Base-by-base conservation (phyloP, 2,329 filamentous ascomycete genomes). In the Pseudodiploospora longispora region DNA sequence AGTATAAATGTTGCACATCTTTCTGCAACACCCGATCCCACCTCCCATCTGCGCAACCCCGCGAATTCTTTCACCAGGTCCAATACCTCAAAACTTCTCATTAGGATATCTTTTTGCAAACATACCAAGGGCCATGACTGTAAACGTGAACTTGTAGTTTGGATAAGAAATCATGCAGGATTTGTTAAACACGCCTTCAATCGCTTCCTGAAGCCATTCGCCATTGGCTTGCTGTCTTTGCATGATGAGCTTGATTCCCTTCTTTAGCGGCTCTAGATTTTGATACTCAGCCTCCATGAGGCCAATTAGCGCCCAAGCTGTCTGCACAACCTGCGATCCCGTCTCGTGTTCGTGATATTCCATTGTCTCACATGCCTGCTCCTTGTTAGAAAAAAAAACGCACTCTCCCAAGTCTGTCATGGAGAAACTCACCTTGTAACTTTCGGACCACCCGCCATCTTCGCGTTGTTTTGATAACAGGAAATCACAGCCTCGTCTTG, bases 151-250 rank as follows among this genome's bases (percentile, higher is more conserved):
- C 71, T 97, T 98, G 74, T 98, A 98, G 72, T 98, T 98, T 36
- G 91, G 91, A 60, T 98, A 98, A 1, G 88, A 93, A 52, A 98
- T 98, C 88, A 96, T 97, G 73, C 91, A 97, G 58, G 83, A 93
- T 72, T 96, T 95, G 68, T 98, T 98, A 68, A 98, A 98, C 8
- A 98, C 93, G 2, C 93, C 93, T 64, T 98, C 93, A 55, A 98
- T 97, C 1, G 85, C 83, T 65, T 97, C 93, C 61, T 96, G 90
- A 53, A 86, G 62, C 93, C 93, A 98, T 68, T 96, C 90, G 31
- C 93, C 93, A 59, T 95, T 95, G 3, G 72, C 61, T 63, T 88
- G 83, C 69, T 98, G 93, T 40, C 91, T 78, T 30, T 75, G 68
- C 82, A 96, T 91, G 50, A 98, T 77, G 55, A 98, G 71, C 61